Evolutionary conservation across 2,329 filamentous ascomycete genomes (phyloP).

Genomic region (Curvularia verruculosa): DNA sequence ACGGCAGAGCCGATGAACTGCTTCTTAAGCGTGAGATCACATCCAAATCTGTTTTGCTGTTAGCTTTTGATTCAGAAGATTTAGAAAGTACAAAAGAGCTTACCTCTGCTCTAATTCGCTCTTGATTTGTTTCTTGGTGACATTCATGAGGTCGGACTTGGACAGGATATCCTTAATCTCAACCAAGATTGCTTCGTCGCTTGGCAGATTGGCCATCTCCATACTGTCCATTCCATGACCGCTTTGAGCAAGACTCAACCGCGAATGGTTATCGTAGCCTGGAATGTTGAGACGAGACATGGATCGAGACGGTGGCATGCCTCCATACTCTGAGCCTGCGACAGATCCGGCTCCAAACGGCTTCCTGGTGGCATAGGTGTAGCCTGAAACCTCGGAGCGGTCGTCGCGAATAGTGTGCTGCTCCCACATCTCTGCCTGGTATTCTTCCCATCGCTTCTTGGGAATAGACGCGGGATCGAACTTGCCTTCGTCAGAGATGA

Average conservation of each 20-base stretch:
- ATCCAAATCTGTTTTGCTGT: conserved; percentile 66
- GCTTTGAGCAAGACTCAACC: conserved; percentile 65
- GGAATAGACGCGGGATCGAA: conserved; percentile 93
- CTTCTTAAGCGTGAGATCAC: conserved; percentile 83
- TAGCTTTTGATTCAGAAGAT: conserved; percentile 16
- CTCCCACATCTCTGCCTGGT: conserved; percentile 97
- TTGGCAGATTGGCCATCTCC: conserved; percentile 80
- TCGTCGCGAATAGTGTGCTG: conserved; percentile 84
- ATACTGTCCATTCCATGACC: conserved; percentile 59
- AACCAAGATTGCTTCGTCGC: conserved; percentile 85
- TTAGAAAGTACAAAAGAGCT: conserved; percentile 13
- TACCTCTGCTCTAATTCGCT: conserved; percentile 81
- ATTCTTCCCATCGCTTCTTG: conserved; percentile 99
- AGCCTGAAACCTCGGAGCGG: conserved; percentile 86
- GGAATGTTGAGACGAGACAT: conserved; percentile 66
- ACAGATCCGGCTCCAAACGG: conserved; percentile 58
- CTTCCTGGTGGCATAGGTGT: conserved; percentile 87
- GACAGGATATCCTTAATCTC: conserved; percentile 94
- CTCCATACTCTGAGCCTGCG: conserved; percentile 69
- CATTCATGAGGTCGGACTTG: conserved; percentile 93
- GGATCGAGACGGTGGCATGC: conserved; percentile 58
- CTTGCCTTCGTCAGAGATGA: conserved; percentile 96
- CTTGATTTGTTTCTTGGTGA: conserved; percentile 99
- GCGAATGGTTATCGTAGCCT: conserved; percentile 52
- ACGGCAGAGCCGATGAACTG: conserved; percentile 72